Base-by-base conservation (phyloP, 768 basidiomycete genomes). In the Cystofilobasidium macerans region DNA sequence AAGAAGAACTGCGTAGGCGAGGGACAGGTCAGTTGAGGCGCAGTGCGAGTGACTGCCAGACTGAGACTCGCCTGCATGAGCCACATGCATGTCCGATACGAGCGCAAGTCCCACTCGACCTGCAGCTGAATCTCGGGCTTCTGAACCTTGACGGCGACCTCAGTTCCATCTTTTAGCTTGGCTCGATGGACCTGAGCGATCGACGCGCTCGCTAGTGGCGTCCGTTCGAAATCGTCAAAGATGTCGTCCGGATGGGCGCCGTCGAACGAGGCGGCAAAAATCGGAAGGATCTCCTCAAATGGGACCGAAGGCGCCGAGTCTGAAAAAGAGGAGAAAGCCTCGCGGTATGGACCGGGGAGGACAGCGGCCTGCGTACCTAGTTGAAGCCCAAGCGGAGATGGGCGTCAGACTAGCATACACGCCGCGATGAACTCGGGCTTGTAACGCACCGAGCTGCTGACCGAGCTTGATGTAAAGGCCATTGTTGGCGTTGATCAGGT, bases 111-210 rank as follows among this genome's bases (percentile, higher is more conserved):
- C 83, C 62, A 66, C 56, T 47, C 64, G 30, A 65, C 32, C 26
- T 65, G 64, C 3, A 57, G n/a, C 20, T 26, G 54, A 18, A 65
- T 62, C 35, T 42, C 42, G 12, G 59, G 59, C 42, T 93, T 94
- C 78, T 95, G 90, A 89, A 68, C 80, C 78, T 97, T 97, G 68
- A 97, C 92, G 0, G 92, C 93, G 1, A 97, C 91, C 82, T 40
- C 81, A 78, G 65, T 69, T 68, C 71, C 69, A 20, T 72, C 74
- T 69, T 78, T 80, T 47, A 85, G 73, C n/a, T 75, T 78, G 6
- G 93, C 93, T 53, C 81, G 81, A 73, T 95, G 92, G 0, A 95
- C 93, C 73, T 95, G 93, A 2, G 92, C 92, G 65, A 97, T 86
- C 70, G 87, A 88, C 1, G 93, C 93, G 68, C 87, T 89, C 0